Conservation (phyloP, 2,329 filamentous ascomycete genomes). For the Ceratocystis smalleyi region DNA sequence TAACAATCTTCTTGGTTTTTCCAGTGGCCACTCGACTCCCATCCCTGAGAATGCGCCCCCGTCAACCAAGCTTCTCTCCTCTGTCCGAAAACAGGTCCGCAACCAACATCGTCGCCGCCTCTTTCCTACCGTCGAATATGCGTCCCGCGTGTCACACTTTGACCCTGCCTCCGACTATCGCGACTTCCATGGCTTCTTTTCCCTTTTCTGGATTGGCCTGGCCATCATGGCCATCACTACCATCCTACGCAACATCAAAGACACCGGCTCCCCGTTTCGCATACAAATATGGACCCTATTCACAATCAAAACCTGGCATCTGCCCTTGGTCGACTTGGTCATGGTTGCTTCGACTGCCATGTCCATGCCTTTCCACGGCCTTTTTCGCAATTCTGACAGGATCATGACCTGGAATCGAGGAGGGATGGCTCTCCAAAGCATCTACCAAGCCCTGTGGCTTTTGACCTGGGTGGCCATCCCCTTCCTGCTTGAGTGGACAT, state of each 20-base stretch:
- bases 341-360: conserved; percentile 69
- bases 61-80: conserved; percentile 72
- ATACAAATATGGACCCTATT: conserved; percentile 80
- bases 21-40: conserved; percentile 67
- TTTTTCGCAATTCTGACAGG: conserved; percentile 40
- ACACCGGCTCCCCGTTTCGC: conserved; percentile 74
- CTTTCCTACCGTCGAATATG: conserved; percentile 87
- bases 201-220: conserved; percentile 92
- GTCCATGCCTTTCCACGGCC: conserved; percentile 55
- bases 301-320: conserved; percentile 73
- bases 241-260: conserved; percentile 84
- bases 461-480: conserved; percentile 70
- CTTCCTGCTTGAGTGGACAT: conserved; percentile 78
- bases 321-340: conserved; percentile 65
- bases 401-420: conserved; percentile 57
- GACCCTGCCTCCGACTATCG: conserved; percentile 82
- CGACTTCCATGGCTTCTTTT: conserved; percentile 95
- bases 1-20: background rate
- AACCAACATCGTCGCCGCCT: conserved; percentile 67
- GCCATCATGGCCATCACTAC: conserved; percentile 94
- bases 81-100: conserved; percentile 67
- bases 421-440: conserved; percentile 70
- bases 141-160: conserved; percentile 84
- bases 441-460: conserved; percentile 69
- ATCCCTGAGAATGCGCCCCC: conserved; percentile 82